phyloP scores from a whole-genome alignment of 495 filamentous ascomycete genomes.

The Penicillium chermesinum region DNA sequence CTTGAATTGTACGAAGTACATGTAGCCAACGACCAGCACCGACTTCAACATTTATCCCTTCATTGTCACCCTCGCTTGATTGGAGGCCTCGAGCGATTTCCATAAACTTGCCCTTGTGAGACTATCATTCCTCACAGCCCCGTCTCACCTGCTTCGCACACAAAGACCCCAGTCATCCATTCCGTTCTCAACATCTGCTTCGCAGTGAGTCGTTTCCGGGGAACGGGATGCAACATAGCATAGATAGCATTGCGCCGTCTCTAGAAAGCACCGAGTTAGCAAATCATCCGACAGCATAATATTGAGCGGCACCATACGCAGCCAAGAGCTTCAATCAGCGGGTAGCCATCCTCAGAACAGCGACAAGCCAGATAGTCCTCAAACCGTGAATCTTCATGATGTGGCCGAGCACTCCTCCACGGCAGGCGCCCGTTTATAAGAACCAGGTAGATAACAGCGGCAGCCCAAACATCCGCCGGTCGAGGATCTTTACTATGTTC shows the following conservation, averaged over 20 bases:
- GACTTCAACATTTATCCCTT: no score
- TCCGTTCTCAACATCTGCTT: constrained; percentile 15
- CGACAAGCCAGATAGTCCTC: constrained; percentile 77
- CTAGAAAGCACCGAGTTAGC: constrained; percentile 5
- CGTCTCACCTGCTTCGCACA: constrained; percentile 20
- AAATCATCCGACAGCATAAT: neutral
- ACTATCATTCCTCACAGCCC: constrained; percentile 2
- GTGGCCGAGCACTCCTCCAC: constrained; percentile 81
- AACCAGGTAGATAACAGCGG: constrained; percentile 92
- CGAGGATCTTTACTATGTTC: constrained; percentile 73
- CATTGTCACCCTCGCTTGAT: no score
- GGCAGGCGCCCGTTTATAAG: constrained; percentile 87
- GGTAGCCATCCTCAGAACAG: constrained; percentile 77
- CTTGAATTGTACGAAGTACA: no score
- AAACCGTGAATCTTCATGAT: constrained; percentile 81
- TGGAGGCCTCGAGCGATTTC: no score
- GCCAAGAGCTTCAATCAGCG: constrained; percentile 83
- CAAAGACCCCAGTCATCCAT: constrained; percentile 18
- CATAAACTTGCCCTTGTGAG: no score
- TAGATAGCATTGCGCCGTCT: constrained; percentile 25
- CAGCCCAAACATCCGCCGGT: constrained; percentile 91
- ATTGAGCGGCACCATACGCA: constrained; percentile 53
- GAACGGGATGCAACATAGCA: constrained; percentile 22
- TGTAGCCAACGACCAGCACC: no score
- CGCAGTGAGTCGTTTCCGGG: constrained; percentile 15